phyloP scores from a whole-genome alignment of 2,329 filamentous ascomycete species.

The Sarocladiaceae sp. region DNA sequence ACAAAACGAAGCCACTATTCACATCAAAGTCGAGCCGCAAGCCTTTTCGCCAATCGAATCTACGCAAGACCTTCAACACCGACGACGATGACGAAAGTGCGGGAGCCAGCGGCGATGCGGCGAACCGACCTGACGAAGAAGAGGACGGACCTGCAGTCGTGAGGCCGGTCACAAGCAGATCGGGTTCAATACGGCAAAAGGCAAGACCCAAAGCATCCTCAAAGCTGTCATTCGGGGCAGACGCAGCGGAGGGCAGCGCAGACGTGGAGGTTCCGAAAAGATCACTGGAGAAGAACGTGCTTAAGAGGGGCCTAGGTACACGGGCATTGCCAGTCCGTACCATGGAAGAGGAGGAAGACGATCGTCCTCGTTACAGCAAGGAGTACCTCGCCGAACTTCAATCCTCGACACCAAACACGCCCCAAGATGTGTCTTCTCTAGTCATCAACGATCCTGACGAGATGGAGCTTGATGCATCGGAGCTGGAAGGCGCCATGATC shows the following conservation, averaged over 20 bases:
- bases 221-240: constrained; percentile 72
- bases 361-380: constrained; percentile 76
- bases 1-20: constrained; percentile 34
- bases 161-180: constrained; percentile 39
- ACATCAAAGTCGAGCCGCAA: constrained; percentile 43
- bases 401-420: constrained; percentile 79
- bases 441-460: constrained; percentile 42
- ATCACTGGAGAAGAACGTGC: constrained; percentile 63
- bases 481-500: constrained; percentile 61
- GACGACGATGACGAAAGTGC: constrained; percentile 30
- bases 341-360: constrained; percentile 58
- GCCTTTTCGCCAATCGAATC: constrained; percentile 52
- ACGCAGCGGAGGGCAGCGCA: constrained; percentile 42
- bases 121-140: constrained; percentile 33
- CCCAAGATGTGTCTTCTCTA: constrained; percentile 53
- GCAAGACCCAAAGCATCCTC: constrained; percentile 56
- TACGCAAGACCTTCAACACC: constrained; percentile 52
- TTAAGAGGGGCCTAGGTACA: constrained; percentile 45
- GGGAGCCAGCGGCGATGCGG: constrained; percentile 15
- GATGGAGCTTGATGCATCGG: constrained; percentile 54
- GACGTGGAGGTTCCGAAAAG: constrained; percentile 47
- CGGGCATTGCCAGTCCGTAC: constrained; percentile 52
- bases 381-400: constrained; percentile 84
- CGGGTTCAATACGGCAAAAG: constrained; percentile 55
- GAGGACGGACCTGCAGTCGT: constrained; percentile 42